Evolutionary conservation across 192 early-diverging fungal genomes (phyloP), one percentile per base, ranked within the genome.

Genomic region (Mortierella alpina): DNA sequence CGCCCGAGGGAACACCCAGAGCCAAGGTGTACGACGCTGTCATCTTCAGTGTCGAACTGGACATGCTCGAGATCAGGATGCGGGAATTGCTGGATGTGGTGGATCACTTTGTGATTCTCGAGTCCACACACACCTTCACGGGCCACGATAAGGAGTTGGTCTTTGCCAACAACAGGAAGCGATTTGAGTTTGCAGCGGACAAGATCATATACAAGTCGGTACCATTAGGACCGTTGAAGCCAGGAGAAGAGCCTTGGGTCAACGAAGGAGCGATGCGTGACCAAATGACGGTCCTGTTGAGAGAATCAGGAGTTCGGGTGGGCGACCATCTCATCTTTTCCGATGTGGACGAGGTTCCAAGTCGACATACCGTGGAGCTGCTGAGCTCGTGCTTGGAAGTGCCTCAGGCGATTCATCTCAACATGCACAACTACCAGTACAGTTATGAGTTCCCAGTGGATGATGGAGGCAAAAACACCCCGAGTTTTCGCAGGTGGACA

Each of bases 321-420:
- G 87, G 82, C 14, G 91, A 90, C 68, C 63, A 78, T 20, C 59
- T 91, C 1, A 68, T 89, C 18, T 89, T 85, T 75, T 68, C 80
- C 14, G 91, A 92, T 76, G 86, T 87, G 18, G 91, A 92, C 64
- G 91, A 92, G 63, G 84, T 92, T 11, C 83, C 87, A 2, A 64
- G 75, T 44, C 49, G 52, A 11, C 66, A 85, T 44, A 86, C 88
- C 11, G 48, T 91, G 12, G 57, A 75, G 40, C 57, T 91, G 0
- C 31, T 91, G 9, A 80, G 73, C 44, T 47, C 31, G 5, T 92
- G 91, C 71, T 59, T 67, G 1, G 82, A 73, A 40, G 83, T 86
- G 6, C 91, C 91, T 18, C 50, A 69, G 1, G 39, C 69, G 2
- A 17, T 91, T 11, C 88, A 90, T 63, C 63, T 92, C 13, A 84